A percentile compares a stretch with the other conserved stretches of the same genome.
Evolutionary conservation across 352 stramenopile genomes (phyloP).

Genomic region (Phytopythium chamaehyphon): DNA sequence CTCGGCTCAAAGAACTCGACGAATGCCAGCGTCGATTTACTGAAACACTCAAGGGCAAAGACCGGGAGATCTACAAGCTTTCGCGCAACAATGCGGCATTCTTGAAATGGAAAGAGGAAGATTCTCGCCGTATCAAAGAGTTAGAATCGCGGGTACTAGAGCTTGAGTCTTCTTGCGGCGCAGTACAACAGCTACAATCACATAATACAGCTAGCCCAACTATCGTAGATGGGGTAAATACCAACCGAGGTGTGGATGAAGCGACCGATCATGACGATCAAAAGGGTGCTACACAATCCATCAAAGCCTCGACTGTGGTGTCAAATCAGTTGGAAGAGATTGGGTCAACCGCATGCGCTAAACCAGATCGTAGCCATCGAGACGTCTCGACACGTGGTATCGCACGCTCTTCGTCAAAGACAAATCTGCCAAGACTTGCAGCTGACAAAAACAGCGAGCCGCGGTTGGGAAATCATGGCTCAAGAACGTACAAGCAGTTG

Average conservation of each 20-base stretch:
- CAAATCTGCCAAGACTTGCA: background rate
- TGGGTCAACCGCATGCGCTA: no score
- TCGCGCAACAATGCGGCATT: slow-evolving; percentile 58
- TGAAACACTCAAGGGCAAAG: slow-evolving; percentile 53
- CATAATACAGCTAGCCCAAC: no score
- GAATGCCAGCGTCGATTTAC: slow-evolving; percentile 38
- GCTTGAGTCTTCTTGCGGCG: slow-evolving; percentile 14
- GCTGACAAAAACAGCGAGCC: background rate
- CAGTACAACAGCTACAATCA: background rate
- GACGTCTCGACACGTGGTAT: background rate
- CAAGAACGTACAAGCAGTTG: slow-evolving; percentile 29
- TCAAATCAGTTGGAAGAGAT: no score
- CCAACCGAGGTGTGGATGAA: no score
- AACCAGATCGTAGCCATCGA: background rate
- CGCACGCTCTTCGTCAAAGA: slow-evolving; percentile 1
- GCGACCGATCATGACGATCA: no score
- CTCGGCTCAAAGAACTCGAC: slow-evolving; percentile 55
- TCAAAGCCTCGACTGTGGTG: no score
- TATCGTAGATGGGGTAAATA: no score
- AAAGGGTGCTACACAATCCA: no score
- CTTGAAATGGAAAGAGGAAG: slow-evolving; percentile 55
- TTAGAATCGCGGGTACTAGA: slow-evolving; percentile 45
- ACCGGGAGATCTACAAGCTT: slow-evolving; percentile 54
- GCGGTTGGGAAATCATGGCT: background rate
- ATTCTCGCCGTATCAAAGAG: slow-evolving; percentile 43